Percentiles rank a stretch among this genome's conserved stretches.
Conservation (phyloP, 805 yeast species). For the Kluyveromyces wickerhamii region DNA sequence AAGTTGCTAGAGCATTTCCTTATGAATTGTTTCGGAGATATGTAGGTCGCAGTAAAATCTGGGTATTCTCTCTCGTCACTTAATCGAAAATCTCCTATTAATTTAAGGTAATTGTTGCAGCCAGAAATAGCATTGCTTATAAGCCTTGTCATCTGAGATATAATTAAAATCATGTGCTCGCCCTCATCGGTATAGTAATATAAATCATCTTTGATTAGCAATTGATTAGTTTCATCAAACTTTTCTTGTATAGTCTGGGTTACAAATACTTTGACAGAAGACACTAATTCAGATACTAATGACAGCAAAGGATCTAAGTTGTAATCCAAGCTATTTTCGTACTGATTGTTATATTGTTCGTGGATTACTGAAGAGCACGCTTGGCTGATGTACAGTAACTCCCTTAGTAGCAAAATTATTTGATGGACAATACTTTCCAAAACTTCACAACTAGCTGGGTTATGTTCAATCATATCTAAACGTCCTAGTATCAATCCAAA, state of each 20-base stretch:
- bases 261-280: slow-evolving; percentile 56
- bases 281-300: slow-evolving; percentile 55
- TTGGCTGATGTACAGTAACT: slow-evolving; percentile 53
- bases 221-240: slow-evolving; percentile 14
- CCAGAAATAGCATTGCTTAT: slow-evolving; percentile 43
- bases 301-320: slow-evolving; percentile 52
- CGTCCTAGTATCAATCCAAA: slow-evolving; percentile 67
- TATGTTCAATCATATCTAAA: slow-evolving; percentile 68
- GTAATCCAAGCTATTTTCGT: slow-evolving; percentile 28
- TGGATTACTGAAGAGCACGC: slow-evolving; percentile 33
- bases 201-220: slow-evolving; percentile 22
- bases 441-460: slow-evolving; percentile 58
- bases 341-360: slow-evolving; percentile 22
- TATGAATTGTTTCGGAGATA: slow-evolving; percentile 55
- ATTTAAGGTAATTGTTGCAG: slow-evolving; percentile 42
- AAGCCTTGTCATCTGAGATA: slow-evolving; percentile 52
- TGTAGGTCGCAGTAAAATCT: slow-evolving; percentile 48
- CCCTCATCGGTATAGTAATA: slow-evolving; percentile 64
- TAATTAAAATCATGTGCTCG: slow-evolving; percentile 49
- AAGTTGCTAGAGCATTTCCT: slow-evolving; percentile 54
- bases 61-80: slow-evolving; percentile 56
- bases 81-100: slow-evolving; percentile 61
- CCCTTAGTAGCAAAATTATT: slow-evolving; percentile 54
- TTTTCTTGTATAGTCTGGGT: slow-evolving; percentile 43
- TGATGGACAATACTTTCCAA: slow-evolving; percentile 63